phyloP scores from a whole-genome alignment of 495 filamentous ascomycete genomes.

The Ramalina intermedia region DNA sequence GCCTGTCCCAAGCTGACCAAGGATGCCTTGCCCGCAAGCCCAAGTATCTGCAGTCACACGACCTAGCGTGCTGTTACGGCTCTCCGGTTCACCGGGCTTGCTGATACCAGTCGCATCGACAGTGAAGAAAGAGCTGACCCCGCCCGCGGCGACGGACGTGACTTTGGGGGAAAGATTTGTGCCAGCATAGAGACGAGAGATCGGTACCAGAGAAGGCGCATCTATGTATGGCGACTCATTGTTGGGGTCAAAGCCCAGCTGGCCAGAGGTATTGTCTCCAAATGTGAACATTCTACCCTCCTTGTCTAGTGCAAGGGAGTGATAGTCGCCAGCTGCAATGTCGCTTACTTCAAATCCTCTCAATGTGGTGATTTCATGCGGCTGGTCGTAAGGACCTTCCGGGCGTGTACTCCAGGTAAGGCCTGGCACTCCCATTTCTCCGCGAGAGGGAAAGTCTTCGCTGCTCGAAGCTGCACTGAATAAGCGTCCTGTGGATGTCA shows the following conservation, averaged over 20 bases:
- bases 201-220: conserved; percentile 49
- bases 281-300: conserved; percentile 73
- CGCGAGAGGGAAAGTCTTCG: conserved; percentile 60
- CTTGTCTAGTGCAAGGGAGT: conserved; percentile 62
- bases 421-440: conserved; percentile 76
- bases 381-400: conserved; percentile 60
- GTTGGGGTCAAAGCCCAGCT: conserved; percentile 62
- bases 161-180: conserved; percentile 42
- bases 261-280: conserved; percentile 79
- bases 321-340: conserved; percentile 75
- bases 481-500: conserved; percentile 74
- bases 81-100: conserved; percentile 30
- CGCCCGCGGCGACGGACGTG: conserved; percentile 69
- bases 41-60: conserved; percentile 60
- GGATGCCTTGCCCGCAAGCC: conserved; percentile 74
- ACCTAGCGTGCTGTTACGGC: conserved; percentile 27
- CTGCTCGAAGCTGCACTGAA: conserved; percentile 73
- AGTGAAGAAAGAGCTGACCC: conserved; percentile 70
- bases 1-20: conserved; percentile 68
- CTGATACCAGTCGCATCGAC: conserved; percentile 56
- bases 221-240: conserved; percentile 47
- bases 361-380: conserved; percentile 57
- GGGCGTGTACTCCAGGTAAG: conserved; percentile 69
- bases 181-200: conserved; percentile 55
- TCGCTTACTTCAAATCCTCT: conserved; percentile 48